phyloP scores from a whole-genome alignment of 1,284 basidiomycete genomes.

The Cerioporus squamosus region DNA sequence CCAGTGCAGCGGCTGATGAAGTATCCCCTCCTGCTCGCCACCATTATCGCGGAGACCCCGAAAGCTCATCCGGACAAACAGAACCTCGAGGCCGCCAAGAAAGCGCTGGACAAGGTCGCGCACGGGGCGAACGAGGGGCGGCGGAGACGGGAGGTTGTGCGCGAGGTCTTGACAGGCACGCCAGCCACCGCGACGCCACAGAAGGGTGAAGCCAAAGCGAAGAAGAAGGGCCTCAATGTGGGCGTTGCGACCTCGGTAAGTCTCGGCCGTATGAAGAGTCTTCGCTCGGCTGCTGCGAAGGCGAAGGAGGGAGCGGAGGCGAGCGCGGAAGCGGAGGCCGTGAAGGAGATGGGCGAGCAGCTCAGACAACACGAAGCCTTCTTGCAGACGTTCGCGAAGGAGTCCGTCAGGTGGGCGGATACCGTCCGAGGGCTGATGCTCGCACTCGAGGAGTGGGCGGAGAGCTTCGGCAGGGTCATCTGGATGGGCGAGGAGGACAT shows the following conservation, averaged over 20 bases:
- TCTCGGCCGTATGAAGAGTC: constrained; percentile 62
- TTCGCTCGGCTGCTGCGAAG: constrained; percentile 36
- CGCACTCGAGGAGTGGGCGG: constrained; percentile 61
- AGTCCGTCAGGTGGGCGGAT: constrained; percentile 63
- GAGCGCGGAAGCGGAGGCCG: constrained; percentile 56
- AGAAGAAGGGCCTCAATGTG: constrained; percentile 48
- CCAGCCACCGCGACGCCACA: constrained; percentile 14
- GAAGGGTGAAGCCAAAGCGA: constrained; percentile 36
- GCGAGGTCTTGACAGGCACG: constrained; percentile 56
- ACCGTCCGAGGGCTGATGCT: constrained; percentile 48
- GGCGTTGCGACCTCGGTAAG: constrained; percentile 60
- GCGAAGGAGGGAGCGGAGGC: constrained; percentile 41
- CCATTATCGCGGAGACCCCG: constrained; percentile 82
- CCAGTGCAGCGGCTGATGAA: constrained; percentile 93
- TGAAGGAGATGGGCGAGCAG: constrained; percentile 58
- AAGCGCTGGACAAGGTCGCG: constrained; percentile 78
- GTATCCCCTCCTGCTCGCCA: constrained; percentile 84
- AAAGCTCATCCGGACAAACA: constrained; percentile 77
- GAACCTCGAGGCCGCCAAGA: constrained; percentile 66
- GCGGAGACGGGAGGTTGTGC: constrained; percentile 84
- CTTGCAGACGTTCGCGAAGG: constrained; percentile 61
- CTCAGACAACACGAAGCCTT: constrained; percentile 52
- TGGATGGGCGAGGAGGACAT: constrained; percentile 56
- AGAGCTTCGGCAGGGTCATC: constrained; percentile 68
- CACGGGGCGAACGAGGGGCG: constrained; percentile 87